Percentiles rank a stretch among this genome's conserved stretches.
These are phyloP conservation scores for Didymella glomerata DNA, from an alignment of 2,329 filamentous ascomycete genomes.

Conservation along the genomic window DNA sequence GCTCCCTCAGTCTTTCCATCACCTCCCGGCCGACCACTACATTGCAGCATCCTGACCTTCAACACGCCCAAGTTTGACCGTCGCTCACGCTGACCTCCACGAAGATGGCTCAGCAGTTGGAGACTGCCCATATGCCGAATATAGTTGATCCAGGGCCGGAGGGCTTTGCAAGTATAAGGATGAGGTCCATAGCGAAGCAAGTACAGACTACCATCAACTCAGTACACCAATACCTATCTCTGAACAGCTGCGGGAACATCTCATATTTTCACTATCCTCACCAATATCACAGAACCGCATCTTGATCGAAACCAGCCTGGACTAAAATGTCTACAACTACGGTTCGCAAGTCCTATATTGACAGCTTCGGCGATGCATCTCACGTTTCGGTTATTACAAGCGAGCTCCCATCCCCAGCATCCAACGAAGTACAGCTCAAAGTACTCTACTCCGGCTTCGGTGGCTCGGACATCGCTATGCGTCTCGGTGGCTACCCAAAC, in stretches of 20 bases:
- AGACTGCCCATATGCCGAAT: slow-evolving; percentile 4
- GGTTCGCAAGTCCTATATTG: slow-evolving; percentile 58
- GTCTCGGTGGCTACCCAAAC: slow-evolving; percentile 58
- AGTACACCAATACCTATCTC: neutral
- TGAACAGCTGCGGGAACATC: neutral
- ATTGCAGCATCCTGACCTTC: slow-evolving; percentile 3
- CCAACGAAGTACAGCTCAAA: slow-evolving; percentile 58
- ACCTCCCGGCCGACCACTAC: neutral
- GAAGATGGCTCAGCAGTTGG: neutral
- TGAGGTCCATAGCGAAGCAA: neutral
- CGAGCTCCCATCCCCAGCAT: slow-evolving; percentile 52
- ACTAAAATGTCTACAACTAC: slow-evolving; percentile 36
- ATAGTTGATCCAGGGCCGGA: slow-evolving; percentile 1
- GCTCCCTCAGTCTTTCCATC: neutral
- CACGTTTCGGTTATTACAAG: slow-evolving; percentile 49
- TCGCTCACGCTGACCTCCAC: neutral
- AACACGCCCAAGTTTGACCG: slow-evolving; percentile 2
- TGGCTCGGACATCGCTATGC: slow-evolving; percentile 61
- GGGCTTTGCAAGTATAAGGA: slow-evolving; percentile 5
- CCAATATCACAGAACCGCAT: neutral
- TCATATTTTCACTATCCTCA: neutral
- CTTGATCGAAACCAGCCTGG: neutral
- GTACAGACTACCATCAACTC: neutral
- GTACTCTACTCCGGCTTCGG: slow-evolving; percentile 60
- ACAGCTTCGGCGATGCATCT: slow-evolving; percentile 54